Percentiles rank a stretch among this genome's conserved stretches.
Conservation (phyloP, 208 protist species). For the Blastocrithidia nonstop region DNA sequence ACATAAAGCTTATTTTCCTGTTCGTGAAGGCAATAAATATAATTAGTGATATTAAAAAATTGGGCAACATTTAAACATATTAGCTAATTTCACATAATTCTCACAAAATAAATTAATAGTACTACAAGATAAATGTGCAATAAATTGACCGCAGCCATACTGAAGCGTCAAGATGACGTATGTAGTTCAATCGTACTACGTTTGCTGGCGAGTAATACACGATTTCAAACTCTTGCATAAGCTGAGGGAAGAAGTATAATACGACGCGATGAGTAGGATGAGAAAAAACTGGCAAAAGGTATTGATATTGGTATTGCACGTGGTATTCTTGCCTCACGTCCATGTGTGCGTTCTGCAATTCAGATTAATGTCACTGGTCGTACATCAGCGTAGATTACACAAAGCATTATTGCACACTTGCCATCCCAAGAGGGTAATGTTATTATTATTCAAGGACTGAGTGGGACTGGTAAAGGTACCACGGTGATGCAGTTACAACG, state of each 20-base stretch:
- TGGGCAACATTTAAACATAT: too few relatives aligned
- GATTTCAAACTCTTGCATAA: constrained; percentile 37
- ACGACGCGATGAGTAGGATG: constrained; percentile 70
- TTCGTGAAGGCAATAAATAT: too few relatives aligned
- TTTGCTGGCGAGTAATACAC: constrained; percentile 18
- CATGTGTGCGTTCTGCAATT: constrained; percentile 12
- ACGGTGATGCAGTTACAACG: constrained; percentile 64
- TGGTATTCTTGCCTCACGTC: constrained; percentile 31
- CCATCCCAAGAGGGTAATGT: constrained; percentile 57
- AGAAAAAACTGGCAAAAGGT: constrained; percentile 71
- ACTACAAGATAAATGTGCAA: too few relatives aligned
- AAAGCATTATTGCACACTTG: constrained; percentile 44
- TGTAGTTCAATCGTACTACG: constrained; percentile 54
- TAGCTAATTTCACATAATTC: too few relatives aligned
- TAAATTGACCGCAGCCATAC: too few relatives aligned
- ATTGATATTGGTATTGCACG: constrained; percentile 57
- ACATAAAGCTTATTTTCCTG: too few relatives aligned
- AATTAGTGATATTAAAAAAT: too few relatives aligned
- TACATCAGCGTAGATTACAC: constrained; percentile 58
- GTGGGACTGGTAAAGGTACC: constrained; percentile 84
- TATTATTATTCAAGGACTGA: constrained; percentile 80
- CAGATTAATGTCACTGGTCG: constrained; percentile 56
- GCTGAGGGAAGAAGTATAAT: constrained; percentile 65
- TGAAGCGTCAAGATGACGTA: constrained; percentile 69
- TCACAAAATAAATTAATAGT: too few relatives aligned